Evolutionary conservation across 305 asterid species (phyloP).

Genomic region (Fraxinus latifolia): DNA sequence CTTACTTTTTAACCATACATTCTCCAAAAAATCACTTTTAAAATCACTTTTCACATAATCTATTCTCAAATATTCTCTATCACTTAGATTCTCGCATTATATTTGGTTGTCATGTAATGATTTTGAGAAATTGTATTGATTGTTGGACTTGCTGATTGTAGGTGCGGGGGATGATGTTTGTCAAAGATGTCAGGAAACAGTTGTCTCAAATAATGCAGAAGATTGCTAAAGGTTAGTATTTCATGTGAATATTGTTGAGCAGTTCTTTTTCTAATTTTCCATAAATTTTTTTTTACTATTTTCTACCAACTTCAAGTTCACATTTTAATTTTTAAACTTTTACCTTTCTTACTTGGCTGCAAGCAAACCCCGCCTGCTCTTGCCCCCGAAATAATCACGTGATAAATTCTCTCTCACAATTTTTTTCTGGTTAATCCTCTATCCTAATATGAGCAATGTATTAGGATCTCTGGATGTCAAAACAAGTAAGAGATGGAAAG

Average conservation of each 20-base stretch:
- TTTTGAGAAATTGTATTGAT: constrained; percentile 1
- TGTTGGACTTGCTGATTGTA: constrained; percentile 37
- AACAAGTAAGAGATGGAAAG: constrained; percentile 53
- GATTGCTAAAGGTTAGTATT: constrained; percentile 65
- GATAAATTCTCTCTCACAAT: neutral
- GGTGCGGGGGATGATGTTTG: constrained; percentile 93
- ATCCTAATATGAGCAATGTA: neutral
- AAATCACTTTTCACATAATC: neutral
- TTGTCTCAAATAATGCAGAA: constrained; percentile 90
- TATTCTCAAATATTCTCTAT: neutral
- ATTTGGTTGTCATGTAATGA: neutral
- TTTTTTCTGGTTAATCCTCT: neutral
- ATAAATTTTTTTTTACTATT: neutral
- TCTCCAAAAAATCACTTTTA: neutral
- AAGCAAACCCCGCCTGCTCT: neutral
- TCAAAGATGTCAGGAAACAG: constrained; percentile 83
- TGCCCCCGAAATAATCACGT: neutral
- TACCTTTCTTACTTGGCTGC: neutral
- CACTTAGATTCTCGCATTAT: neutral
- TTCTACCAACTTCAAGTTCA: neutral
- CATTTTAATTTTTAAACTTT: neutral
- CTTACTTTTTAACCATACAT: neutral
- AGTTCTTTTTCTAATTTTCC: neutral
- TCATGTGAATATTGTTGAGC: neutral
- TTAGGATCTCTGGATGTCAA: constrained; percentile 68